Evolutionary conservation across 495 filamentous ascomycete genomes (phyloP).

Genomic region (Venustampulla echinocandica): DNA sequence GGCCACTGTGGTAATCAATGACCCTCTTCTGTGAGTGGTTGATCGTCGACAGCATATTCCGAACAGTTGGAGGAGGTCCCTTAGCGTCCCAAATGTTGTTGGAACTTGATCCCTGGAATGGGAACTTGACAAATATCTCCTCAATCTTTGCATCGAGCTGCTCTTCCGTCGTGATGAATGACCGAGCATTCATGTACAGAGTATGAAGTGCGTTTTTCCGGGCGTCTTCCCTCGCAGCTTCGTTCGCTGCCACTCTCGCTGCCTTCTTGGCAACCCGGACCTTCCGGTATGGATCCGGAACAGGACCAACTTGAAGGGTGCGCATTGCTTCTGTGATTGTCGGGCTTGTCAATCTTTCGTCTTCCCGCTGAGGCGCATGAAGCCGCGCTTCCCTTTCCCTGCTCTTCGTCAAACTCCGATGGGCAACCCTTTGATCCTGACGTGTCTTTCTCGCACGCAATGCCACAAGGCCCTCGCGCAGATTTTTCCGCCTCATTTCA

Average conservation of each 20-base stretch:
- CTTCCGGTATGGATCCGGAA: slow-evolving; percentile 26
- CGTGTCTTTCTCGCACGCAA: slow-evolving; percentile 47
- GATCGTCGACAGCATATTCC: slow-evolving; percentile 31
- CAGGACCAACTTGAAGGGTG: slow-evolving; percentile 25
- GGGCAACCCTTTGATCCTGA: slow-evolving; percentile 30
- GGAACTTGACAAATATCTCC: slow-evolving; percentile 41
- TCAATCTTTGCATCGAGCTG: slow-evolving; percentile 54
- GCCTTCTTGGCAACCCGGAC: slow-evolving; percentile 27
- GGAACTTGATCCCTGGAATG: slow-evolving; percentile 14
- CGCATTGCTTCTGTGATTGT: slow-evolving; percentile 37
- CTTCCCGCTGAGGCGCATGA: slow-evolving; percentile 43
- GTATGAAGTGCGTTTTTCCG: slow-evolving; percentile 46
- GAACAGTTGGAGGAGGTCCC: slow-evolving; percentile 43
- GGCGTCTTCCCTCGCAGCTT: slow-evolving; percentile 30
- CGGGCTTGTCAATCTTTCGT: slow-evolving; percentile 52
- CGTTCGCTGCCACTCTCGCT: slow-evolving; percentile 31
- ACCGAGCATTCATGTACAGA: slow-evolving; percentile 56
- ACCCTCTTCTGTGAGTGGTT: slow-evolving; percentile 24
- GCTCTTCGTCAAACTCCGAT: slow-evolving; percentile 30
- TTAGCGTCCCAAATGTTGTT: slow-evolving; percentile 50
- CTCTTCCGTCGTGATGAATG: slow-evolving; percentile 54
- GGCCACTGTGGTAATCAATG: slow-evolving; percentile 6
- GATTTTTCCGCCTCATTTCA: slow-evolving; percentile 47
- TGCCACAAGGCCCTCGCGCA: slow-evolving; percentile 53
- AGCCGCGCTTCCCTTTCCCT: slow-evolving; percentile 37